Base-by-base conservation (phyloP, 495 filamentous ascomycete genomes). In the Neurospora sp. region DNA sequence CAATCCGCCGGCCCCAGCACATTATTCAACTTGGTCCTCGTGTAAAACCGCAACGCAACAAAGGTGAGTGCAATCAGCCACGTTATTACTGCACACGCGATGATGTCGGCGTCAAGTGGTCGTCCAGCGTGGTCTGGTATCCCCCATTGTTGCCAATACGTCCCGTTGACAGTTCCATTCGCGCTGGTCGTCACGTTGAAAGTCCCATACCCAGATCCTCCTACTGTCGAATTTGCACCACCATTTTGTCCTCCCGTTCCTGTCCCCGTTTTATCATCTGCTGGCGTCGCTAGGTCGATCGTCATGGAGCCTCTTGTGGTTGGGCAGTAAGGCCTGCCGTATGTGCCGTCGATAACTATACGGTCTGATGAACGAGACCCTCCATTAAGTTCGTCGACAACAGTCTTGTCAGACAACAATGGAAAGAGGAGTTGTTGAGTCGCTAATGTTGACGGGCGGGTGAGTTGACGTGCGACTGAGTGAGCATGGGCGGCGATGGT, bases 11-110 rank as follows among this genome's bases (percentile, higher is more conserved):
- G 73, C 12, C 77, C 74, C 18, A 81, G 72, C 12, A 78, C 76
- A 69, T 72, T 70, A 16, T 78, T 81, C 20, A 80, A 46, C 18
- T 66, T 20, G 12, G 74, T 74, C n/a, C 79, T 74, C 12, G 79
- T 80, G 75, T 82, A 80, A 42, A 82, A 82, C 23, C 80, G 78
- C 16, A 79, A 39, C 5, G 38, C 72, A 2, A 82, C 80, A 69
- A 80, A 82, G 3, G 60, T 40, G 14, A 76, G 11, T 54, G 72
- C 72, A 37, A 80, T 78, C 35, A 80, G 31, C 74, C 76, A 77
- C 18, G 79, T 78, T 27, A 82, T 27, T 1, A 78, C 40, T 4
- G 80, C 16, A 70, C 76, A 79, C 16, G 75, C 79, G 20, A 78
- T 75, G 69, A 80, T 79, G 38, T 80, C 77, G 9, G 75, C 71